Conservation (phyloP, 768 basidiomycete genomes). For the Trametes meyenii region DNA sequence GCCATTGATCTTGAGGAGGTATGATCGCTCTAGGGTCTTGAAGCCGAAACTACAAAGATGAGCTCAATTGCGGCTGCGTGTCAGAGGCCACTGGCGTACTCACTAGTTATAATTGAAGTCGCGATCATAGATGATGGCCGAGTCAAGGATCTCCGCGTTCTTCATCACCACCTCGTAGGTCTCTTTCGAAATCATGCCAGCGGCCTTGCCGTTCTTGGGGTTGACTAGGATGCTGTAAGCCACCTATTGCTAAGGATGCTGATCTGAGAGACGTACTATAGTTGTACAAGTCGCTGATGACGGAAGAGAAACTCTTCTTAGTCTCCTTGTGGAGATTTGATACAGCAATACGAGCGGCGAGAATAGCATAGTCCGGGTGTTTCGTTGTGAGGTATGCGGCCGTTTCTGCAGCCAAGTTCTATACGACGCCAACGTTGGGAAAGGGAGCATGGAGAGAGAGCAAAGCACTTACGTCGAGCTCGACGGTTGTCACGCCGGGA, state of each 20-base stretch:
- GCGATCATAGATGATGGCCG: conserved; percentile 95
- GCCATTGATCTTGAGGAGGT: conserved; percentile 91
- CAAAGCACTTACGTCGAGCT: conserved; percentile 78
- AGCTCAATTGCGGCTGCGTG: background rate
- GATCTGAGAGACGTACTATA: conserved; percentile 59
- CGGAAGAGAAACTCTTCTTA: conserved; percentile 93
- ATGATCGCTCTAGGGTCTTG: conserved; percentile 98
- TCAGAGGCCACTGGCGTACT: conserved; percentile 32
- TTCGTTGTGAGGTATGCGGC: conserved; percentile 97
- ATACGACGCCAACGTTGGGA: background rate
- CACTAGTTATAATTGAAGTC: conserved; percentile 98
- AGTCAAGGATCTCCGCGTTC: conserved; percentile 83
- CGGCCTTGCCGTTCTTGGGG: conserved; percentile 87
- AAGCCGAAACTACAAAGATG: conserved; percentile 81
- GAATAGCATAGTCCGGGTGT: conserved; percentile 96
- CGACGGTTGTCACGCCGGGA: conserved; percentile 94
- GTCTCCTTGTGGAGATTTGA: conserved; percentile 99
- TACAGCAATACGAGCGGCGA: conserved; percentile 97
- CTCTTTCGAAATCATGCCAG: conserved; percentile 90
- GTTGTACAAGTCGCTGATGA: conserved; percentile 86
- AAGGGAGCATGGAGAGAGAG: background rate
- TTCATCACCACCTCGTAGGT: conserved; percentile 81
- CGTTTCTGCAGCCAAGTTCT: conserved; percentile 97
- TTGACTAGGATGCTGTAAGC: conserved; percentile 57
- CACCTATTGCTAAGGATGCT: background rate